Evolutionary conservation across 225 moss, liverwort and hornwort genomes (phyloP).

Genomic region (Bryoerythrophyllum caledonicum): DNA sequence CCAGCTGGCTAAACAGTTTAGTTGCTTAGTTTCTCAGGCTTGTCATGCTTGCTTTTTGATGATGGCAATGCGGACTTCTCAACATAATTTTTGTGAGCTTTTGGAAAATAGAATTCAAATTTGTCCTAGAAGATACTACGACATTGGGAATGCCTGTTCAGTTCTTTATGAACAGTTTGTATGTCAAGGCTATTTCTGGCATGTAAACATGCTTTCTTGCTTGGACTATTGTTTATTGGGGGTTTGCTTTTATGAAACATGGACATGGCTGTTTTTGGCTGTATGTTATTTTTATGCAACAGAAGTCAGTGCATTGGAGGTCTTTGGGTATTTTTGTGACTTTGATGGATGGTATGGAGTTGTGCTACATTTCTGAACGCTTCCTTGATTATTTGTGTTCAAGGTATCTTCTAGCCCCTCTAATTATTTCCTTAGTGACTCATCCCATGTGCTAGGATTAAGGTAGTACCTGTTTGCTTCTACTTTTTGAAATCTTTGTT

Average conservation of each 20-base stretch:
- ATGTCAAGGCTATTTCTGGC: neutral
- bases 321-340: neutral
- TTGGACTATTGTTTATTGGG: neutral
- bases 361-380: neutral
- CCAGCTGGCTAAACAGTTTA: slow-evolving; percentile 20
- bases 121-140: neutral
- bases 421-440: neutral
- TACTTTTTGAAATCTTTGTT: neutral
- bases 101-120: neutral
- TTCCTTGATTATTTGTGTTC: neutral
- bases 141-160: neutral
- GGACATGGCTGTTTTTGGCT: neutral
- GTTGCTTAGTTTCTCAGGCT: neutral
- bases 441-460: neutral
- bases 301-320: neutral
- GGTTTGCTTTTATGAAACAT: too few species aligned
- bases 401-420: neutral
- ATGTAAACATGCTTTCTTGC: neutral
- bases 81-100: slow-evolving; percentile 12
- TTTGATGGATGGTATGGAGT: neutral
- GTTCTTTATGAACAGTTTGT: neutral
- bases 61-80: neutral
- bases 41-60: neutral
- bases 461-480: neutral
- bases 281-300: neutral